phyloP scores from a whole-genome alignment of 805 yeast species.

The Kluyveromyces starmeri region DNA sequence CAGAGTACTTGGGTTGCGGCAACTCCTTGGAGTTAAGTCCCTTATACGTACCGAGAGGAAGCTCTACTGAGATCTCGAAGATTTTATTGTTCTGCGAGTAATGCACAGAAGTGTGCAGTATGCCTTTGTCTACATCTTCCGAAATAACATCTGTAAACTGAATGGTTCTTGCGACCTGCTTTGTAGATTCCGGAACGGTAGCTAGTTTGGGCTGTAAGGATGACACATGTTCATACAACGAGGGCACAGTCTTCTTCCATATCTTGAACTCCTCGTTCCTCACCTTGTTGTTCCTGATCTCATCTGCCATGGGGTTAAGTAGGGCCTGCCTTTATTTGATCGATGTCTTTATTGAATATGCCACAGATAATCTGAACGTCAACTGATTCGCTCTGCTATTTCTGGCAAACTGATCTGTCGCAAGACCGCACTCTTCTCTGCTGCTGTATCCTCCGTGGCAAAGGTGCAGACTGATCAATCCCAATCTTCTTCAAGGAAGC shows the following conservation, averaged over 20 bases:
- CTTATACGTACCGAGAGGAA: conserved; percentile 23
- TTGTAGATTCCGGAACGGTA: conserved; percentile 21
- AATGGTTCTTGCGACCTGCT: conserved; percentile 19
- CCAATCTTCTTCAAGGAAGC: too few relatives aligned
- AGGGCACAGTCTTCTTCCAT: conserved; percentile 81
- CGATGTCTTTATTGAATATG: too few relatives aligned
- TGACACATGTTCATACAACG: conserved; percentile 44
- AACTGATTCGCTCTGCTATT: too few relatives aligned
- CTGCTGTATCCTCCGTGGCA: too few relatives aligned
- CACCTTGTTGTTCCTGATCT: conserved; percentile 34
- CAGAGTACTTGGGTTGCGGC: conserved; percentile 57
- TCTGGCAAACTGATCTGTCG: too few relatives aligned
- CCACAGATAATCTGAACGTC: too few relatives aligned
- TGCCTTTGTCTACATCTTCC: conserved; percentile 25
- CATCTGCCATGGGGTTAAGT: conserved; percentile 8
- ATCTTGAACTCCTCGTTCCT: conserved; percentile 67
- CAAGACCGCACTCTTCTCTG: too few relatives aligned
- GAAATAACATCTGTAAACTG: conserved; percentile 23
- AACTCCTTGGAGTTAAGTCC: conserved; percentile 9
- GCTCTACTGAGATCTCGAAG: conserved; percentile 22
- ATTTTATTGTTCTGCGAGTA: conserved; percentile 27
- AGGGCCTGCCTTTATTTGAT: too few relatives aligned
- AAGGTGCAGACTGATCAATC: too few relatives aligned
- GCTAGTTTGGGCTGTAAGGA: conserved; percentile 32
- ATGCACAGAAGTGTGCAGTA: conserved; percentile 19